These are phyloP conservation scores for Lactarius indigo DNA, from an alignment of 768 basidiomycete genomes.

Conservation along the genomic window DNA sequence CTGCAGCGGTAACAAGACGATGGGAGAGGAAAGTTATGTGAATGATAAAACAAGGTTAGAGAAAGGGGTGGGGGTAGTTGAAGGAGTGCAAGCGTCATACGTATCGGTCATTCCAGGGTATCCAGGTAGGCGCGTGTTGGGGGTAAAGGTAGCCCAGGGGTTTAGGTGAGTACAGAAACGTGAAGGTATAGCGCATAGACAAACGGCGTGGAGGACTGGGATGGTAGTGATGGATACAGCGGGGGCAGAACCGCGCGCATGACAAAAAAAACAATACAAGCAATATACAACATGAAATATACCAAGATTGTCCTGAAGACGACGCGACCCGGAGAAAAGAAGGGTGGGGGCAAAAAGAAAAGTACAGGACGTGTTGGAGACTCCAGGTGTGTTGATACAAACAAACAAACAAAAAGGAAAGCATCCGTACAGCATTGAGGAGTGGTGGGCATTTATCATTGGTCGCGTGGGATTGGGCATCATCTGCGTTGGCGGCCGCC, in stretches of 20 bases:
- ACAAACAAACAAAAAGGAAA: conserved; percentile 4
- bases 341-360: conserved; percentile 10
- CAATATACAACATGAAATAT: conserved; percentile 24
- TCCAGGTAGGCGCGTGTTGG: conserved; percentile 17
- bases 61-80: not conserved
- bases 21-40: conserved; percentile 1
- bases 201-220: conserved; percentile 8
- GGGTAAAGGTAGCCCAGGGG: conserved; percentile 11
- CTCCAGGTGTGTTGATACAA: conserved; percentile 21
- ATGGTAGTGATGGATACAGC: conserved; percentile 21
- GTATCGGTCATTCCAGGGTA: conserved; percentile 26
- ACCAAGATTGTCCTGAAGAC: conserved; percentile 17
- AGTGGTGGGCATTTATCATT: conserved; percentile 4
- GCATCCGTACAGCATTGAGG: conserved; percentile 18
- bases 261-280: conserved; percentile 22
- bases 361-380: conserved; percentile 17
- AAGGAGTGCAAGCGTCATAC: conserved; percentile 23
- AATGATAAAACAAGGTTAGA: conserved; percentile 23
- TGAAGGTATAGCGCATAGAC: conserved; percentile 21
- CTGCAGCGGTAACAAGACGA: conserved; percentile 7
- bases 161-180: conserved; percentile 20
- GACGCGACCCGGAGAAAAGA: conserved; percentile 16
- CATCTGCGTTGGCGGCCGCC: conserved; percentile 15
- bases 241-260: conserved; percentile 21
- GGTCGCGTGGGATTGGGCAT: conserved; percentile 7